phyloP scores from a whole-genome alignment of 2,329 filamentous ascomycete species.

The Ophiocordyceps unilateralis region DNA sequence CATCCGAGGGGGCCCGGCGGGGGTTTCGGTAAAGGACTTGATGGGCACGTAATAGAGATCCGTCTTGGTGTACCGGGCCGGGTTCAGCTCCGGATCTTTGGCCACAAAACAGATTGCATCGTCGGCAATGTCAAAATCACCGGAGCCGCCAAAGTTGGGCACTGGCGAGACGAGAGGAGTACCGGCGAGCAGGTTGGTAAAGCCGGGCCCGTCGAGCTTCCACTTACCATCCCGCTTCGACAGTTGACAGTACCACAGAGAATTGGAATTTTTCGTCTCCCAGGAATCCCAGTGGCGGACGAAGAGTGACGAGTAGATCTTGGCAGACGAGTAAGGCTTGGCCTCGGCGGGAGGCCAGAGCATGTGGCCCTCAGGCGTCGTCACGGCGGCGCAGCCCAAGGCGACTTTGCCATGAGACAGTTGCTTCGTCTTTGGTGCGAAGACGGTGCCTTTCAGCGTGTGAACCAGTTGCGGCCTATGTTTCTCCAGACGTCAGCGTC shows the following conservation, averaged over 20 bases:
- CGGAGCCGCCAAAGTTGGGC: constrained; percentile 59
- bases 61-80: constrained; percentile 62
- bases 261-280: constrained; percentile 47
- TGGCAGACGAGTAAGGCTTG: constrained; percentile 44
- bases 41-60: constrained; percentile 62
- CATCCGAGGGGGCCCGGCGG: constrained; percentile 28
- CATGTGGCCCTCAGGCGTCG: constrained; percentile 50
- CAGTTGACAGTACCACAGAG: constrained; percentile 57
- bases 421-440: constrained; percentile 40
- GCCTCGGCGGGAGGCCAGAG: constrained; percentile 46
- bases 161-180: constrained; percentile 49
- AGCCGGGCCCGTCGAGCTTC: constrained; percentile 22
- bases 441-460: constrained; percentile 32
- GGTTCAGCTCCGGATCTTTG: constrained; percentile 54
- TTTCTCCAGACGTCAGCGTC: not conserved
- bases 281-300: constrained; percentile 77
- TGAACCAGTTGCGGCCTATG: constrained; percentile 26
- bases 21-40: constrained; percentile 37
- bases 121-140: constrained; percentile 61
- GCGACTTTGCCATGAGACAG: constrained; percentile 32
- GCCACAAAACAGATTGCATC: constrained; percentile 55
- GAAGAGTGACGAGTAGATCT: constrained; percentile 58
- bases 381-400: constrained; percentile 43
- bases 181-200: constrained; percentile 48
- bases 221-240: constrained; percentile 23